Evolutionary conservation across 768 basidiomycete species (phyloP), one percentile per base, ranked within the genome.

Genomic region (Rhodocollybia butyracea): DNA sequence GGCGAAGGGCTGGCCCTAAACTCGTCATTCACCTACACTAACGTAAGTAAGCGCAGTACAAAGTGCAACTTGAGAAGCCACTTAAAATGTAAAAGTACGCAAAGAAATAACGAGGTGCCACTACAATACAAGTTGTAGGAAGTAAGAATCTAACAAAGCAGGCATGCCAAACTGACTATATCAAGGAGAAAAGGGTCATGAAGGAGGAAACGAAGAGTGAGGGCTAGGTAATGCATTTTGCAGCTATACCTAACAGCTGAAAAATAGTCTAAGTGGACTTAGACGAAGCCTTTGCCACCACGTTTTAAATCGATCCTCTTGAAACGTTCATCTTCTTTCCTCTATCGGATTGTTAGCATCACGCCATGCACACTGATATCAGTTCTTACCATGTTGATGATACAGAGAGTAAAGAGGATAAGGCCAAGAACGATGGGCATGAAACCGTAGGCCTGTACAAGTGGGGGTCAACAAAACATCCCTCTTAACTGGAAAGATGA

Each of bases 261-360:
- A 51, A 15, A 22, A 31, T 7, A 30, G 46, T n/a, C 8, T 15
- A 27, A 24, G 24, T 17, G 31, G 39, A 10, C 32, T 81, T 72
- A 95, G 58, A 94, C 92, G 63, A 96, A 96, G 59, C 91, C 89
- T 59, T 78, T 74, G 47, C 91, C 91, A 59, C 91, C 92, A 60
- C 90, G 86, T 73, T 95, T 96, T 54, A 83, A 82, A 61, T 95
- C 92, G 59, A 96, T 95, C 73, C 79, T 88, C 76, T 82, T 85
- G 79, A 96, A 95, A 32, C 93, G 85, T 62, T 89, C 88, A 55
- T 81, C 77, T 70, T 94, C 86, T 67, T 85, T 75, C 62, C 91
- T 81, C 90, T 48, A 57, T 45, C 50, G 26, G 5, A 3, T 12
- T 17, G 34, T 32, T 27, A 51, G 38, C 19, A 31, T 40, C 48